Evolutionary conservation across 2,329 filamentous ascomycete genomes (phyloP), one percentile per base, ranked within the genome.

Genomic region (Ophiostoma himal-ulmi): DNA sequence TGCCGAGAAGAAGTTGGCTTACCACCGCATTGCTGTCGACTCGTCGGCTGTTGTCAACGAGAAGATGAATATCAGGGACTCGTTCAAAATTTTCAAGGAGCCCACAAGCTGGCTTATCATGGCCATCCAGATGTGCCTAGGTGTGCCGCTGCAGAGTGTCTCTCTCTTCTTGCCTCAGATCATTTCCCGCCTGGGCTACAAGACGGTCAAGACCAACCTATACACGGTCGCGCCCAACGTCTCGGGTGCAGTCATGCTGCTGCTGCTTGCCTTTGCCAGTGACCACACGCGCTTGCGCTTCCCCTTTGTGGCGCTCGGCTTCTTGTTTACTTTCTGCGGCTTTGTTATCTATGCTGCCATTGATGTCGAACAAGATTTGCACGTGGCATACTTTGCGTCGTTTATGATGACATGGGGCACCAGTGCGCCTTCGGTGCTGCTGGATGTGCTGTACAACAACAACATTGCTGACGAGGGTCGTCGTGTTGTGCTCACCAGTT

Each of bases 371-470:
- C 75, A 81, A 3, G 81, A 90, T 54, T 77, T 90, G n/a, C 82
- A 84, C 3, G 82, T 92, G 22, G 90, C 90, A 0, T 93, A 93
- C 76, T 93, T 89, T 74, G 89, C 90, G 7, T 88, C 85, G 69
- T 94, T 93, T 77, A 90, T 93, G 88, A 92, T 93, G 89, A 90
- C 88, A 8, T 92, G 90, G 88, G 91, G 91, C 20, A 92, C 90
- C 0, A 89, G 88, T 0, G 90, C 91, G 0, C 91, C 91, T 0
- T 91, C 87, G 0, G 90, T 93, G 10, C 82, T 94, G 14, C 81
- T 89, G 81, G 82, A 87, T 70, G 37, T 81, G 77, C 70, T 75
- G 89, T 93, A 93, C 80, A 94, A 92, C 80, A 94, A 94, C 82
- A 94, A 94, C 77, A 86, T 93, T 70, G 90, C 91, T 0, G 86